phyloP scores from a whole-genome alignment of 2,329 filamentous ascomycete species.

The Aplosporella prunicola region DNA sequence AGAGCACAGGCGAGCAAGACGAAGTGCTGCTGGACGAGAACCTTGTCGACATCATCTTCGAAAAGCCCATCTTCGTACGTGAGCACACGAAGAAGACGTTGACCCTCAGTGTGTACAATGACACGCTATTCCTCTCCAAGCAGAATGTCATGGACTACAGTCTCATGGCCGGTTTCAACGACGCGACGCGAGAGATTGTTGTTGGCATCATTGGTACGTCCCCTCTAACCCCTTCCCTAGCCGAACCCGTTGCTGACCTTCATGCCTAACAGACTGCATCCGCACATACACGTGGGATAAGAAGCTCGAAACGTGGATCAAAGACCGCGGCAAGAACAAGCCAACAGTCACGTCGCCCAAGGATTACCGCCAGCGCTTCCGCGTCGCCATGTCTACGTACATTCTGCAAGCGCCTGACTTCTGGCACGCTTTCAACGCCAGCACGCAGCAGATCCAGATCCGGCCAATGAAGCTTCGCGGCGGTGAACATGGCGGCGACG shows the following conservation, averaged over 20 bases:
- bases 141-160: constrained; percentile 99
- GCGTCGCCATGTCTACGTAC: constrained; percentile 92
- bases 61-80: constrained; percentile 86
- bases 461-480: no score
- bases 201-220: constrained; percentile 73
- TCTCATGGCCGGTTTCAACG: constrained; percentile 96
- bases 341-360: constrained; percentile 96
- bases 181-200: constrained; percentile 78
- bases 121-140: constrained; percentile 85
- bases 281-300: constrained; percentile 99
- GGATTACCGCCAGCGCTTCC: constrained; percentile 92
- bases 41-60: constrained; percentile 98
- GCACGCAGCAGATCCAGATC: no score
- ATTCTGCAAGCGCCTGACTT: constrained; percentile 67
- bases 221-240: background rate
- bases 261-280: constrained; percentile 62
- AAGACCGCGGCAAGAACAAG: constrained; percentile 78
- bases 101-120: constrained; percentile 89
- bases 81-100: constrained; percentile 95
- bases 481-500: no score
- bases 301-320: constrained; percentile 99
- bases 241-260: background rate
- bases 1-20: constrained; percentile 89
- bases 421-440: constrained; percentile 57
- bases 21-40: constrained; percentile 97